Base-by-base conservation (phyloP, 768 basidiomycete genomes). In the Boletus sp. region DNA sequence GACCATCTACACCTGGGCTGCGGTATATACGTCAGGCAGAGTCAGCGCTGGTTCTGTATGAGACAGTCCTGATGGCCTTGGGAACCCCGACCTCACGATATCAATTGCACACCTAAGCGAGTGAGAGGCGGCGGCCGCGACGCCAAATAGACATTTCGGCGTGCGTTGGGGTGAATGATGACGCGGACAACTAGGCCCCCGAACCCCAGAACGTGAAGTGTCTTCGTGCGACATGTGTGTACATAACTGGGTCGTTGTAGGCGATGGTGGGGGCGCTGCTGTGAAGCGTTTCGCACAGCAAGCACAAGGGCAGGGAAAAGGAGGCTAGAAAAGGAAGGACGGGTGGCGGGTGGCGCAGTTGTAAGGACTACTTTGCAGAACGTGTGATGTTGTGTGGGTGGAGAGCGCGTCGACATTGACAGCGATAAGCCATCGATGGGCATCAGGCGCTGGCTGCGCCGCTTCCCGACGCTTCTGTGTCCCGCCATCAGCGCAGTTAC, bases 381-480 rank as follows among this genome's bases (percentile, higher is more conserved):
- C 47, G 62, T 64, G 61, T 45, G 56, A 37, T 7, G 38, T 7
- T 53, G 10, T 58, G 56, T 56, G 47, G 45, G 58, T 21, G 55
- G 27, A 21, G 60, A 10, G 44, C 29, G 47, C 27, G 33, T 25
- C 34, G 48, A 43, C 19, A 30, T 42, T 51, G 53, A 54, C 51
- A 58, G 41, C 55, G 62, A 66, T 56, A 56, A 53, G 51, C 37
- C 30, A 59, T 61, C 56, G 51, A 54, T 57, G 39, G 37, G 2
- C 51, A 54, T 66, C 51, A 52, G 25, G 32, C 48, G 51, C 44
- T 48, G 44, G 33, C 35, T 19, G 33, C 48, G 58, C 40, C 23
- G 52, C 52, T 55, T 60, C 34, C 61, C 52, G 58, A 59, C 45
- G 48, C 51, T 54, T 63, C 47, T 60, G 56, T 63, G 51, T 41